Base-by-base conservation (phyloP, 208 protist species). In the Leishmania braziliensis region DNA sequence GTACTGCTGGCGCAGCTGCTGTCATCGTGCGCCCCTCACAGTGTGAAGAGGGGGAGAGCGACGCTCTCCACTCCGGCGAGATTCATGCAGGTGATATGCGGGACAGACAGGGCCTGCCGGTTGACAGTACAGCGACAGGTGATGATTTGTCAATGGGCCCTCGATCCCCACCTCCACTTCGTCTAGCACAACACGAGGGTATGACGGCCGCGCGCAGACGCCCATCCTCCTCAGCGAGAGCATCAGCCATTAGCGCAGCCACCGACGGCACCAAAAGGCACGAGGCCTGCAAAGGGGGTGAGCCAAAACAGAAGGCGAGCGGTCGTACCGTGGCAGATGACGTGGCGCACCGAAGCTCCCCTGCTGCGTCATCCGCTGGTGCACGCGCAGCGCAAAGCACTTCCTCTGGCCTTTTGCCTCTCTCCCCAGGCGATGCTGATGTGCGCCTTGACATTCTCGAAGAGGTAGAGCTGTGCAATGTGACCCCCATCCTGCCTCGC, bases 391-490 rank as follows among this genome's bases (percentile, higher is more conserved):
- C 75, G 75, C 75, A 26, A 8, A 43, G 58, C 0, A 54, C 56
- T 65, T 70, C 33, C 23, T 58, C 75, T 6, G 6, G n/a, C 18
- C 58, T 18, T 16, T 68, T 48, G 6, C 16, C 56, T 36, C 39
- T n/a, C 20, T 20, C 60, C 75, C 39, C 12, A 8, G 20, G 53
- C 39, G 87, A 89, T 54, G 72, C 71, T 3, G 87, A 92, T 65
- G 87, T 81, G 36, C 84, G 77, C 0, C 62, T 92, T 29, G 86
- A 91, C 70, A 76, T 94, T 23, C 63, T 91, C 58, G 92, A 96
- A 73, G 88, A 92, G 80, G 90, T 93, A n/a, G 79, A 90, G 48
- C 83, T 93, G 68, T 94, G 91, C 79, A 92, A 86, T 50, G 6
- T 95, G 1, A 85, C 91, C 2, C 89, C 91, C 10, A 18, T 93